Percentiles rank a stretch among this genome's conserved stretches.
Evolutionary conservation across 2,329 filamentous ascomycete genomes (phyloP).

Genomic region (Fusarium dlaminii): DNA sequence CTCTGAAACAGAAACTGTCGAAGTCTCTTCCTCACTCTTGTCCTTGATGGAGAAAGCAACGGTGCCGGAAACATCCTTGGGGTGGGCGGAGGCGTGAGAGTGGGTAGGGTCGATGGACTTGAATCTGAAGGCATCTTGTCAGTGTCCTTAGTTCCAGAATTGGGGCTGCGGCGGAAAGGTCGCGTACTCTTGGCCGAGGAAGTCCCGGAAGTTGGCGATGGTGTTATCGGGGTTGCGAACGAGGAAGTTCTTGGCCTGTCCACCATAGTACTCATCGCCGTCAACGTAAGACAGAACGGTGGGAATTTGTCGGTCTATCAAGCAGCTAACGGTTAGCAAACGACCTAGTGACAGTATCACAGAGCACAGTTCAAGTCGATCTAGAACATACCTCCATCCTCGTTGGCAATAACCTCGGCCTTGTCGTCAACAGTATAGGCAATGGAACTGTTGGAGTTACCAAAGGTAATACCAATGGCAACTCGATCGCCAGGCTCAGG

Average conservation of each 20-base stretch:
- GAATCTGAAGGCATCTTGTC: constrained; percentile 63
- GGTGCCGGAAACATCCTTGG: constrained; percentile 74
- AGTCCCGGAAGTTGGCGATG: constrained; percentile 94
- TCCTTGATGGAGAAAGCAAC: constrained; percentile 88
- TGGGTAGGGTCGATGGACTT: constrained; percentile 96
- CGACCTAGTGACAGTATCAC: background rate
- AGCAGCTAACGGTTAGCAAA: constrained; percentile 25
- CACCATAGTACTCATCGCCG: constrained; percentile 95
- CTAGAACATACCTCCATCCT: constrained; percentile 82
- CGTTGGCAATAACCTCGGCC: constrained; percentile 97
- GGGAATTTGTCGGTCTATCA: constrained; percentile 91
- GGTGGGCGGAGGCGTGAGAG: constrained; percentile 92
- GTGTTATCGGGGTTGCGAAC: constrained; percentile 94
- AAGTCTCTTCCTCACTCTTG: constrained; percentile 69
- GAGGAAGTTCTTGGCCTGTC: constrained; percentile 93
- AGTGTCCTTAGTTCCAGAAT: constrained; percentile 22
- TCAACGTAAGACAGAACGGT: constrained; percentile 93
- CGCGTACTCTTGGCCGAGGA: constrained; percentile 87
- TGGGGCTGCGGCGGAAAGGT: background rate
- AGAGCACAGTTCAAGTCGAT: background rate
- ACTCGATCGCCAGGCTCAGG: constrained; percentile 67
- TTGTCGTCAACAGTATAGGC: constrained; percentile 93
- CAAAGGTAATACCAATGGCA: constrained; percentile 96
- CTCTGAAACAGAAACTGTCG: constrained; percentile 80
- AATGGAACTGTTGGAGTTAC: constrained; percentile 98